Conservation (phyloP, 352 stramenopile species). For the Elongisporangium anandrum region DNA sequence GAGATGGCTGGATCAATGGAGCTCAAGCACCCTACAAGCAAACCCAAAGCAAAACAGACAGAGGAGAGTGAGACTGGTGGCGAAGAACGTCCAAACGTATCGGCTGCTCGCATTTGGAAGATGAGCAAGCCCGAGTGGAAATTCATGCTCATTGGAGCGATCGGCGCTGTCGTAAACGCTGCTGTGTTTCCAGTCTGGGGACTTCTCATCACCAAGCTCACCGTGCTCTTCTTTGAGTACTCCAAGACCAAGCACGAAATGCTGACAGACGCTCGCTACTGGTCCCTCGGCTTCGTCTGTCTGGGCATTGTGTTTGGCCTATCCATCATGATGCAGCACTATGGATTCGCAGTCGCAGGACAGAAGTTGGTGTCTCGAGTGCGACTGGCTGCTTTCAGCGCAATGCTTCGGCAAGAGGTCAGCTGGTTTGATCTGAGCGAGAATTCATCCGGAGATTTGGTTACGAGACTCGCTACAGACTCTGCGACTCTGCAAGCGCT, state of each 20-base stretch:
- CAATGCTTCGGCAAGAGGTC: constrained; percentile 59
- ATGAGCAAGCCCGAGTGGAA: constrained; percentile 21
- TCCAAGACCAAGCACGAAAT: constrained; percentile 17
- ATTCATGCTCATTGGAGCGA: constrained; percentile 13
- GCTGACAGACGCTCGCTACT: constrained; percentile 17
- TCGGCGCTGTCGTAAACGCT: constrained; percentile 24
- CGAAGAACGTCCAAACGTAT: not conserved
- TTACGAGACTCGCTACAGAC: constrained; percentile 50
- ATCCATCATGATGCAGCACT: constrained; percentile 23
- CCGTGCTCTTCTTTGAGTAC: constrained; percentile 29
- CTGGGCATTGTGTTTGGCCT: constrained; percentile 22
- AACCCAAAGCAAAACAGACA: not conserved
- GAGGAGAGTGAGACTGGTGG: not conserved
- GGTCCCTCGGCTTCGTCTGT: constrained; percentile 24
- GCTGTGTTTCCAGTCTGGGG: constrained; percentile 35
- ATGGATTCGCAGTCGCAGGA: constrained; percentile 28
- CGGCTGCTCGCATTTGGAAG: constrained; percentile 37
- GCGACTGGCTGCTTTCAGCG: constrained; percentile 18
- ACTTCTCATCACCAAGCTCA: constrained; percentile 34
- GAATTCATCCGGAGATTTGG: constrained; percentile 51
- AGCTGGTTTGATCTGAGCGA: constrained; percentile 61
- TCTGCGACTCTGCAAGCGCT: constrained; percentile 47
- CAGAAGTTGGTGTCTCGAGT: constrained; percentile 36
- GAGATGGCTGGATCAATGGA: not conserved
- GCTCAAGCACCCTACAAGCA: not conserved